Evolutionary conservation across 768 basidiomycete species (phyloP), one percentile per base, ranked within the genome.

Genomic region (Fibroporia radiculosa): DNA sequence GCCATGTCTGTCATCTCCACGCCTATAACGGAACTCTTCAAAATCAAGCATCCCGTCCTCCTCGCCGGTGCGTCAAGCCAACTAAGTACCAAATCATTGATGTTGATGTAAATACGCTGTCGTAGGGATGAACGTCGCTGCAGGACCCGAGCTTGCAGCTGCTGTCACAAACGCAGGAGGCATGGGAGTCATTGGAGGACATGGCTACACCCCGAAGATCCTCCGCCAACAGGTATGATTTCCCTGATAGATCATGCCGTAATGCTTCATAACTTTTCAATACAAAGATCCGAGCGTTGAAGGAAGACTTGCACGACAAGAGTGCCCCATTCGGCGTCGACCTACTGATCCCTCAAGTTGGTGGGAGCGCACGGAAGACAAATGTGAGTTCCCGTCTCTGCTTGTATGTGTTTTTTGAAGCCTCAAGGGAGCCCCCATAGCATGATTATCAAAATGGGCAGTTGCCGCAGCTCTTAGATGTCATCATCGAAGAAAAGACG

Each of bases 151-250:
- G 62, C 78, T 93, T 20, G 92, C 91, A 14, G 93, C 92, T 31
- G 92, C 89, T 29, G 92, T 95, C 46, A 90, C 89, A 34, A 96
- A 95, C 56, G 93, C 91, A 22, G 92, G 93, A 38, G 93, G 93
- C 41, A 55, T 96, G 33, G 93, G 93, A 50, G 90, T 95, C 41
- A 90, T 97, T 49, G 93, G 93, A 28, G 93, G 93, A 43, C 71
- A 85, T 25, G 88, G 88, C 0, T 92, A 84, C 60, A 89, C 90
- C 2, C 86, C 86, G 18, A 86, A 84, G 62, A 71, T 87, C 40
- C 73, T 92, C 19, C 77, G 83, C 34, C 70, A 76, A 54, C 90
- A 91, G 72, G 88, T 87, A 49, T 47, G 70, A 52, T 29, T 16
- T n/a, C 28, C 36, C 7, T 31, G 18, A 5, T n/a, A 3, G 36